Percentiles rank a stretch among this genome's conserved stretches.
Evolutionary conservation across 345 rosid genomes (phyloP).

Genomic region (Moringa oleifera): DNA sequence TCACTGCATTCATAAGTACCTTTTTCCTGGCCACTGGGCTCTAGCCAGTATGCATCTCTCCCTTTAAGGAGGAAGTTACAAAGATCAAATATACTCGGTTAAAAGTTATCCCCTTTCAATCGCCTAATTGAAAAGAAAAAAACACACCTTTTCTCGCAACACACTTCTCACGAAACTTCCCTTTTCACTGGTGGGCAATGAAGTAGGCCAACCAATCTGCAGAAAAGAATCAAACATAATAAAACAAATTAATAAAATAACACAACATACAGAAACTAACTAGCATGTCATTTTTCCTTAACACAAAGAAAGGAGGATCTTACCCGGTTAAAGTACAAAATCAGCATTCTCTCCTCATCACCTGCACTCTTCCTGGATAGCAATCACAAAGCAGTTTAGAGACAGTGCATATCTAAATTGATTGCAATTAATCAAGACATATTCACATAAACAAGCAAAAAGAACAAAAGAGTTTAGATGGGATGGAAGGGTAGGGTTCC

Average conservation of each 20-base stretch:
- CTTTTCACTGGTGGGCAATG: slow-evolving; percentile 87
- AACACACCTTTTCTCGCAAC: slow-evolving; percentile 65
- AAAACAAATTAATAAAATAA: slow-evolving; percentile 11
- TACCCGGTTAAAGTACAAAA: slow-evolving; percentile 74
- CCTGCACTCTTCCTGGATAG: slow-evolving; percentile 66
- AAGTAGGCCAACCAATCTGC: slow-evolving; percentile 97
- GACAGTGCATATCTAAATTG: slow-evolving; percentile 2
- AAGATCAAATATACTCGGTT: too few relatives aligned
- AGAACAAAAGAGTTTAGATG: too few relatives aligned
- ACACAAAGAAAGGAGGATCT: slow-evolving; percentile 11
- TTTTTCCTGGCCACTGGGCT: too few relatives aligned
- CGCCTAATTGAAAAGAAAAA: too few relatives aligned
- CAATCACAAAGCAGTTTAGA: slow-evolving; percentile 11
- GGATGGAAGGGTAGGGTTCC: too few relatives aligned
- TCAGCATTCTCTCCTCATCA: slow-evolving; percentile 88
- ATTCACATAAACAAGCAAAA: not conserved
- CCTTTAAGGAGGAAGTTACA: too few relatives aligned
- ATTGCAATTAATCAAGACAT: not conserved
- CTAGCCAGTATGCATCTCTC: too few relatives aligned
- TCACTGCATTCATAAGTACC: too few relatives aligned
- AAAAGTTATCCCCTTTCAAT: too few relatives aligned
- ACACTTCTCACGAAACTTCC: slow-evolving; percentile 56
- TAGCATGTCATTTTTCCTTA: slow-evolving; percentile 5
- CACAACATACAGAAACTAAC: not conserved
- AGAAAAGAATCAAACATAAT: slow-evolving; percentile 7